These are phyloP conservation scores for Termitomyces sp. DNA, from an alignment of 768 basidiomycete species.

Conservation along the genomic window DNA sequence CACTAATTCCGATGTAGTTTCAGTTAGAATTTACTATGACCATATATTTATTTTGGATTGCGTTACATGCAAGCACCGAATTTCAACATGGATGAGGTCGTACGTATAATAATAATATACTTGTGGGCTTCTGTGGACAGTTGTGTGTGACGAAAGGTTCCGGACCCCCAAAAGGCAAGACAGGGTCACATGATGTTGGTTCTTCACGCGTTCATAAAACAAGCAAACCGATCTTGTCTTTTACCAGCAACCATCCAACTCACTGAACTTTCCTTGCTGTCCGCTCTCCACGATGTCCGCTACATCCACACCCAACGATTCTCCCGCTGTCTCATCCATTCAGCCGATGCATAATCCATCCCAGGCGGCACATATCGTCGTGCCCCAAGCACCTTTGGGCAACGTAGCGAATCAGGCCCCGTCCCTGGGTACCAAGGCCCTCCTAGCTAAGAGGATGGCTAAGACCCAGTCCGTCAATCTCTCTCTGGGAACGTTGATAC, in stretches of 20 bases:
- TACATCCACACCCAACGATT: constrained; percentile 58
- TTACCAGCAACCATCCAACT: background rate
- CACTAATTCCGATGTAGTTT: background rate
- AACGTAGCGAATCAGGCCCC: constrained; percentile 54
- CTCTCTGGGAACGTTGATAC: constrained; percentile 1
- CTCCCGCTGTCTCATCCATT: constrained; percentile 55
- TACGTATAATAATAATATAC: background rate
- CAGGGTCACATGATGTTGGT: constrained; percentile 13
- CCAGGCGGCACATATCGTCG: constrained; percentile 70
- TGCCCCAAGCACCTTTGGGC: constrained; percentile 77
- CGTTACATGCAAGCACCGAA: background rate
- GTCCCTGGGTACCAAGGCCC: constrained; percentile 84
- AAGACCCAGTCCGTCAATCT: constrained; percentile 65
- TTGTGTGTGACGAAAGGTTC: background rate
- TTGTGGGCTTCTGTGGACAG: background rate
- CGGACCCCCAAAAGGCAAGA: background rate
- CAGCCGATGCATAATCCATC: constrained; percentile 84
- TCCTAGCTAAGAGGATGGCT: constrained; percentile 91
- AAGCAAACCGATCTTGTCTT: background rate
- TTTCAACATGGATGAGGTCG: background rate
- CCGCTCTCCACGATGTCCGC: constrained; percentile 17
- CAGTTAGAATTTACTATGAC: background rate
- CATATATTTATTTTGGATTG: background rate
- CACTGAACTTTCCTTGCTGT: background rate
- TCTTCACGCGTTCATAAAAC: constrained; percentile 9